Evolutionary conservation across 352 stramenopile species (phyloP), one percentile per base, ranked within the genome.

Genomic region (Plasmopara muralis): DNA sequence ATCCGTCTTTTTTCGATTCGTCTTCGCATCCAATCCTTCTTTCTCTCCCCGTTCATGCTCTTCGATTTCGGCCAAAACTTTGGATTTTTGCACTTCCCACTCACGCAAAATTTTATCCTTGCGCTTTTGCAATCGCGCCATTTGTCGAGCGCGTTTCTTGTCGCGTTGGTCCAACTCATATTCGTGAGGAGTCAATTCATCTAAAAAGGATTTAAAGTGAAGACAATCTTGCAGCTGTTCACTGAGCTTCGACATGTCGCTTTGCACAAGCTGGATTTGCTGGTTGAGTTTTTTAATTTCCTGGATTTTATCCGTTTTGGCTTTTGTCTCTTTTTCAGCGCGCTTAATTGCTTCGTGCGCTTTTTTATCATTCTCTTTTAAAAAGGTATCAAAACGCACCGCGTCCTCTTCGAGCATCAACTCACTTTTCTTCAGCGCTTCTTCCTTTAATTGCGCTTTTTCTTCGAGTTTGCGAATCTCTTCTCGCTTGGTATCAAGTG

Each of bases 311-410:
- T 98, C 88, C 6, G 83, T 83, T 64, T 98, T 98, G 25, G 82
- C 80, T 39, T 94, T 97, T 18, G 89, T 97, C 66, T 98, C 90
- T 38, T 92, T 93, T 58, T 98, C 94, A 5, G 91, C 90, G 16
- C 78, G 71, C 49, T 97, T 97, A 55, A 98, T 97, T 4, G 93
- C 93, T 50, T 97, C 90, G 62, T 98, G 88, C n/a, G 93, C 89
- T 57, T 98, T 97, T 58, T 95, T 96, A 77, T 98, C 93, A 59
- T 98, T 98, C 55, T 98, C 93, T 55, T 98, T 98, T n/a, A 98
- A 57, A 35, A 98, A 98, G 14, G 90, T 96, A 58, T 98, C 94
- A 49, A 98, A 98, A 14, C 89, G 79, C 41, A 98, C 88, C 6
- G 92, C 89, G 50, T 98, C 93, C 63, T 98, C 88, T 68, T 98